Evolutionary conservation across 2,329 filamentous ascomycete species (phyloP).

Genomic region (Colletotrichum lupini): DNA sequence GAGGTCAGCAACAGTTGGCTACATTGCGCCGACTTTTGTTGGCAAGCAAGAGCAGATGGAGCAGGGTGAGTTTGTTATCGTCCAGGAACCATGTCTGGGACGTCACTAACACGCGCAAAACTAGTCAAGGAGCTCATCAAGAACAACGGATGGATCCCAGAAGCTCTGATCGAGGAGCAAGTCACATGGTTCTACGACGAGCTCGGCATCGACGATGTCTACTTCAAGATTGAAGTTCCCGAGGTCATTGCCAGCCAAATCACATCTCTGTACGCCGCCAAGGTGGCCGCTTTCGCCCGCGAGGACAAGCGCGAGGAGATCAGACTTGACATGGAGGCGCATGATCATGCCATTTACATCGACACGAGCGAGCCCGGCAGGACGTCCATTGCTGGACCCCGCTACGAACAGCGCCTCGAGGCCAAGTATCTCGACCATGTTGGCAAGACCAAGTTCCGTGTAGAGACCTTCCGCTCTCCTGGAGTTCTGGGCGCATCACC

Average conservation of each 20-base stretch:
- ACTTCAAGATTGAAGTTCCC: conserved; percentile 90
- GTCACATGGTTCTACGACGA: conserved; percentile 98
- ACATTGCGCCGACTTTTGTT: conserved; percentile 93
- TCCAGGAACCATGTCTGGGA: neutral
- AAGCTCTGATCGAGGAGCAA: conserved; percentile 84
- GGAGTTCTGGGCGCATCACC: conserved; percentile 77
- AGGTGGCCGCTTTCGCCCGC: conserved; percentile 91
- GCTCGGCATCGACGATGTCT: conserved; percentile 97
- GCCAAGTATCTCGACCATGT: conserved; percentile 92
- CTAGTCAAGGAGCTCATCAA: conserved; percentile 84
- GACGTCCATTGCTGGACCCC: conserved; percentile 80
- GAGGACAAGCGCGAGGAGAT: conserved; percentile 97
- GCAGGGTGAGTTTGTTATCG: conserved; percentile 63
- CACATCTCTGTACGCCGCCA: conserved; percentile 95
- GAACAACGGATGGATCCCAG: conserved; percentile 86
- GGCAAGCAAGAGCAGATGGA: conserved; percentile 94
- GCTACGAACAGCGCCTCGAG: conserved; percentile 94
- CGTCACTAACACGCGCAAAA: neutral
- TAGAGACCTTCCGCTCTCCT: conserved; percentile 96
- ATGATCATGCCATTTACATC: conserved; percentile 97
- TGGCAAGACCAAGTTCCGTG: conserved; percentile 81
- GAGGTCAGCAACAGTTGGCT: conserved; percentile 90
- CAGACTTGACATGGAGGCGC: conserved; percentile 92
- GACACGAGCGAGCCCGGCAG: conserved; percentile 94
- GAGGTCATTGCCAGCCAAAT: conserved; percentile 93